A percentile compares a stretch with the other conserved stretches of the same genome.
These are phyloP conservation scores for Detonula confervacea DNA, from an alignment of 352 stramenopile genomes.

Conservation along the genomic window DNA sequence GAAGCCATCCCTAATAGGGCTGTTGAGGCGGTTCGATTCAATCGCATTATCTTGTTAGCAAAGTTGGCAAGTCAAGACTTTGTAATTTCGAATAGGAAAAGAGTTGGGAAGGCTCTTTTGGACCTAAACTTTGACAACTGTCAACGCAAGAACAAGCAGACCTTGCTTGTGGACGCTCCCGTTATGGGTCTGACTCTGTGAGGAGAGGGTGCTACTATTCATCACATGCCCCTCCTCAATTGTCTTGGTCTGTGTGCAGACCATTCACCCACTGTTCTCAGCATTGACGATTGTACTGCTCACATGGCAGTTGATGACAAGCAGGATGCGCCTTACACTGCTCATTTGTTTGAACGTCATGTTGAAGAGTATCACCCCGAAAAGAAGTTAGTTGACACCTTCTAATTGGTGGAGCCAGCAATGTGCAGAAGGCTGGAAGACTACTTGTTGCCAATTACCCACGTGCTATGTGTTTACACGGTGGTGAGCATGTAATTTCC, in stretches of 20 bases:
- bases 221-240: conserved; percentile 45
- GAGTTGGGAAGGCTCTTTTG: too few relatives aligned
- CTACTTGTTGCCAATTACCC: conserved; percentile 31
- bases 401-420: conserved; percentile 47
- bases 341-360: too few relatives aligned
- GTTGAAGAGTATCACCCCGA: too few relatives aligned
- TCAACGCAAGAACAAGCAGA: too few relatives aligned
- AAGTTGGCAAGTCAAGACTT: too few relatives aligned
- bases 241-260: conserved; percentile 15
- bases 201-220: conserved; percentile 49
- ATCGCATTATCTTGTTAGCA: too few relatives aligned
- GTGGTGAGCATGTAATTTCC: conserved; percentile 43
- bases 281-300: conserved; percentile 36
- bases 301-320: conserved; percentile 40
- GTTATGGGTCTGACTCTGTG: too few relatives aligned
- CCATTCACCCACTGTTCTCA: conserved; percentile 12
- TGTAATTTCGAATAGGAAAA: too few relatives aligned
- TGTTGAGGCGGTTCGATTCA: too few relatives aligned
- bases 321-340: conserved; percentile 45
- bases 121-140: too few relatives aligned
- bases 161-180: too few relatives aligned
- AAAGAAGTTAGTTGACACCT: conserved; percentile 25
- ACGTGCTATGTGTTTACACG: conserved; percentile 24
- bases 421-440: conserved; percentile 42
- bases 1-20: too few relatives aligned